Evolutionary conservation across 441 rosid species (phyloP), one percentile per base, ranked within the genome.

Genomic region (Raphanus hybrid): DNA sequence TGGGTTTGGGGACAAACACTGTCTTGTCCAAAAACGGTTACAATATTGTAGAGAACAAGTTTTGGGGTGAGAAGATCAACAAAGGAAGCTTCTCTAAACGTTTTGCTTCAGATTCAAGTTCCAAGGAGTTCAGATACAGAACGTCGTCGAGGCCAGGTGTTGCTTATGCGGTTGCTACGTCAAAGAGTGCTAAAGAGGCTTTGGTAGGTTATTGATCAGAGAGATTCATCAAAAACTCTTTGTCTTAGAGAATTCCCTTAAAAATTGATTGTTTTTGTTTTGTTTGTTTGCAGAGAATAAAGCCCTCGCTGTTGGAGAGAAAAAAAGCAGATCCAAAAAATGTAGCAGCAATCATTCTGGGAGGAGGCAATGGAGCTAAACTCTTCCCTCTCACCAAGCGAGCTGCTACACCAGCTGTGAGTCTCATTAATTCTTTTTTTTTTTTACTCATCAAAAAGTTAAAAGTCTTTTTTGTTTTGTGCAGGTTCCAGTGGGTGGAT

Each of bases 401-500:
- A 77, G 87, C 94, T 12, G 97, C 99, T 7, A 90, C 91, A 57
- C 99, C 98, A 6, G 97, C 96, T 76, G 99, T 96, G 82, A 88
- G 90, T 61, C 29, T 6, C 3, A 43, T 37, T 37, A 1, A n/a
- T 18, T 12, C 3, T 4, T 63, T 50, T 18, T 8, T 45, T 3
- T 5, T 29, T 18, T 34, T 50, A 50, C 58, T 64, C 7, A 0
- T 41, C 55, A 48, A 48, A 48, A 15, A 23, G 15, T 8, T 3
- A 4, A 5, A 48, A 52, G 12, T 64, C 66, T 82, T 37, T 52
- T 5, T n/a, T 14, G 20, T 18, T 18, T 18, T 18, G 20, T 18
- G 67, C 78, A 96, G 99, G 97, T 96, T 66, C 93, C 97, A 0
- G 88, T 96, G 35, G 98, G 96, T 62, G 99, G 98, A 70, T 92